phyloP scores from a whole-genome alignment of 495 filamentous ascomycete genomes.

The Podospora tetraspora region DNA sequence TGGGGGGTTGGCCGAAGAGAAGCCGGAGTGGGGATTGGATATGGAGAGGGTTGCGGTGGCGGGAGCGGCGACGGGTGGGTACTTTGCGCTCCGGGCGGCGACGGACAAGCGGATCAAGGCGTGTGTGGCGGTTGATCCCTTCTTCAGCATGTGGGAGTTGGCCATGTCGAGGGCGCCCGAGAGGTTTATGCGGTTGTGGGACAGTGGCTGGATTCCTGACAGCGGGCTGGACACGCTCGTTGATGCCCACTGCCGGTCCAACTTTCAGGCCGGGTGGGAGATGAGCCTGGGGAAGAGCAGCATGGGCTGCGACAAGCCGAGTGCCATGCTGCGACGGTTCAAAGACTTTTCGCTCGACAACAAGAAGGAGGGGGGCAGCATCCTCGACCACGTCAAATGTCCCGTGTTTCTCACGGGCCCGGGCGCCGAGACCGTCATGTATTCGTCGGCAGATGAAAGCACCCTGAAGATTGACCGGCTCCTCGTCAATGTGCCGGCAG shows the following conservation, averaged over 20 bases:
- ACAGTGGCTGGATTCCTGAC: neutral
- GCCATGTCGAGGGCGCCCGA: neutral
- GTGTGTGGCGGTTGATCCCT: neutral
- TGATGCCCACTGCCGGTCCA: neutral
- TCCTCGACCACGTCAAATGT: neutral
- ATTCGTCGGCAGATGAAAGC: neutral
- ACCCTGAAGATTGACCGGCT: neutral
- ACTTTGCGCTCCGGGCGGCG: neutral
- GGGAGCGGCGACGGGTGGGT: neutral
- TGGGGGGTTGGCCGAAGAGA: neutral
- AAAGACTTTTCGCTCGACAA: neutral
- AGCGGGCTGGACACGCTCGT: neutral
- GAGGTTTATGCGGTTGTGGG: neutral
- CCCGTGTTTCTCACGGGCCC: neutral
- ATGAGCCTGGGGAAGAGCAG: neutral
- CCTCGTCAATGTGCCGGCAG: neutral
- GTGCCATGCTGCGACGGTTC: neutral
- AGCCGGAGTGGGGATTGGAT: neutral
- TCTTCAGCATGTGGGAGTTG: neutral
- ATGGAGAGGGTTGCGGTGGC: neutral
- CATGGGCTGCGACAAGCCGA: neutral
- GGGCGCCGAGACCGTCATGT: neutral
- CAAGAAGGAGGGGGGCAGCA: neutral
- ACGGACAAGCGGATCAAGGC: neutral
- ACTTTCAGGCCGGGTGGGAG: constrained; percentile 2